Percentiles rank a stretch among this genome's conserved stretches.
phyloP scores from a whole-genome alignment of 2,329 filamentous ascomycete genomes.

The Shiraia sp. region DNA sequence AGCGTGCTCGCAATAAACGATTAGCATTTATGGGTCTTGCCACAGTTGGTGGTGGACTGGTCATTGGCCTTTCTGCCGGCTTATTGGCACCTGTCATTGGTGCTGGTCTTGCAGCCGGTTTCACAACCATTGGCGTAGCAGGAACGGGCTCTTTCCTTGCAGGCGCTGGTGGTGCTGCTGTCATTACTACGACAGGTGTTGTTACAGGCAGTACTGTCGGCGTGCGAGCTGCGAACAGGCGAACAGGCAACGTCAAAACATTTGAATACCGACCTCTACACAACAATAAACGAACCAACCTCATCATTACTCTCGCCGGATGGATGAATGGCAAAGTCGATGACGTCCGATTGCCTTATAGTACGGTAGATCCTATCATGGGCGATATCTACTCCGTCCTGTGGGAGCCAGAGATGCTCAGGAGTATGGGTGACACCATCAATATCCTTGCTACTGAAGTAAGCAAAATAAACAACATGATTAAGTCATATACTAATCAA shows the following conservation, averaged over 20 bases:
- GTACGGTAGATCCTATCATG: constrained; percentile 96
- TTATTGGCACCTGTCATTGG: constrained; percentile 92
- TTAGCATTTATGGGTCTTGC: constrained; percentile 96
- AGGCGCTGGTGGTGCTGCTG: constrained; percentile 86
- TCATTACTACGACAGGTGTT: constrained; percentile 89
- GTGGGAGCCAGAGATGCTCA: constrained; percentile 98
- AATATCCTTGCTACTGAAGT: constrained; percentile 98
- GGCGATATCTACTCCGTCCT: constrained; percentile 95
- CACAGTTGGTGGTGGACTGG: constrained; percentile 90
- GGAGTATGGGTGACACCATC: constrained; percentile 97
- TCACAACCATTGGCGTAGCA: constrained; percentile 90
- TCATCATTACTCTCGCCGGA: constrained; percentile 92
- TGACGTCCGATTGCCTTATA: constrained; percentile 92
- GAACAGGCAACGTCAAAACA: constrained; percentile 90
- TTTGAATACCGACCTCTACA: constrained; percentile 96
- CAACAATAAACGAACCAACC: constrained; percentile 96
- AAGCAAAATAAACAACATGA: constrained; percentile 33
- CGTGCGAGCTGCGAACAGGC: constrained; percentile 78
- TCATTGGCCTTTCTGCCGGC: constrained; percentile 93
- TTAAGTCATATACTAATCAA: constrained; percentile 31
- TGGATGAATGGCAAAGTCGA: constrained; percentile 99
- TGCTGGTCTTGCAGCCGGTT: constrained; percentile 88
- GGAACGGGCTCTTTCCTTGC: constrained; percentile 89
- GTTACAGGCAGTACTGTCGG: constrained; percentile 87
- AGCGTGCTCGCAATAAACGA: constrained; percentile 77